Base-by-base conservation (phyloP, 208 protist genomes). In the Acanthamoeba lenticulata region DNA sequence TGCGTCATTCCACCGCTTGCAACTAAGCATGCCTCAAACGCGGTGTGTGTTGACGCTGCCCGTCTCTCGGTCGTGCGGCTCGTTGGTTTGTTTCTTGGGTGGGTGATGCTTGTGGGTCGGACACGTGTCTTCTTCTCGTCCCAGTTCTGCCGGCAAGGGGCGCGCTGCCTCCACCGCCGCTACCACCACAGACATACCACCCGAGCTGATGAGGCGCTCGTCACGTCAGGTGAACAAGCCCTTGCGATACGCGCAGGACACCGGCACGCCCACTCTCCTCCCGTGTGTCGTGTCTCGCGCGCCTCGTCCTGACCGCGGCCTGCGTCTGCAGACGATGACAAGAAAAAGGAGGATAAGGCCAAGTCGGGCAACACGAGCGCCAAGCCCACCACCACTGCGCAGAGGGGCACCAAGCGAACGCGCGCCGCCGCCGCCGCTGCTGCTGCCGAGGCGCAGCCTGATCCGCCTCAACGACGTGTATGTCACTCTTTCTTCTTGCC, bases 161-260 rank as follows among this genome's bases (percentile, higher is more conserved):
- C 38, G 74, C 3, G 38, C 32, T 77, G 38, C 67, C 11, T 0
- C 67, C 3, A 34, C 38, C 17, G 2, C 65, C 0, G 32, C 38
- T 32, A 79, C 72, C 9, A 21, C 72, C 0, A 17, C 44, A 13
- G 74, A 85, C 5, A 85, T 85, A 34, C 74, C 74, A 11, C 83
- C 83, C 19, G 57, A 72, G 83, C 83, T 62, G 6, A 90, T 44
- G 83, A 34, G 55, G 57, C 57, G 55, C 36, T 90, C 83, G 6
- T 38, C 36, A 24, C 44, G 83, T 1, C 83, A 90, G n/a, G 38
- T 69, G 38, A 47, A 19, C 29, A 90, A 90, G 57, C 83, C 83
- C 6, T 19, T 47, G 24, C 83, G 83, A 69, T 90, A 90, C 52
- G 83, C 83, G 38, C 55, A 90, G 83, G 83, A 90, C 42, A 90